A percentile compares a stretch with the other conserved stretches of the same genome.
Evolutionary conservation across 805 yeast species (phyloP).

Genomic region (Candida ficus): DNA sequence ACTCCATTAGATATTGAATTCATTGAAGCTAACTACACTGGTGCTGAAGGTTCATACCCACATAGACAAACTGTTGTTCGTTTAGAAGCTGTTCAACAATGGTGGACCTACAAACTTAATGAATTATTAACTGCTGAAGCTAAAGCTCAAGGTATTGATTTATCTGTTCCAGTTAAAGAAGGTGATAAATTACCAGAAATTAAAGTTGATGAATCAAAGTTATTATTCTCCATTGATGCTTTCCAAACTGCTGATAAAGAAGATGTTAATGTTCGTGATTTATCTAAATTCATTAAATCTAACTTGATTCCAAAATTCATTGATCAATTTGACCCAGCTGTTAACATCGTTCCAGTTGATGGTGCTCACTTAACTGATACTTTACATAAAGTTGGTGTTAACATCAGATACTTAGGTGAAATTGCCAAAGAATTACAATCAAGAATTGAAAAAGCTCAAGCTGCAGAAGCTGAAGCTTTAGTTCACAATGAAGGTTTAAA

Average conservation of each 20-base stretch:
- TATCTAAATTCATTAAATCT: slow-evolving; percentile 57
- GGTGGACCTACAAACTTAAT: slow-evolving; percentile 73
- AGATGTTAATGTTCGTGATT: slow-evolving; percentile 52
- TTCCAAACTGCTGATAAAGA: slow-evolving; percentile 35
- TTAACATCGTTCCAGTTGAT: slow-evolving; percentile 63
- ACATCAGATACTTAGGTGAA: slow-evolving; percentile 79
- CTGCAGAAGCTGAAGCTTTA: slow-evolving; percentile 22
- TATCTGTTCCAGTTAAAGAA: slow-evolving; percentile 15
- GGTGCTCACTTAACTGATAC: slow-evolving; percentile 66
- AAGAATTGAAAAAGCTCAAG: slow-evolving; percentile 23
- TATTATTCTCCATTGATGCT: slow-evolving; percentile 60
- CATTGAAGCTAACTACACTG: slow-evolving; percentile 49
- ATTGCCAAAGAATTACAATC: slow-evolving; percentile 36
- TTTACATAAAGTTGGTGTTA: slow-evolving; percentile 81
- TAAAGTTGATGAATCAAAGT: slow-evolving; percentile 43
- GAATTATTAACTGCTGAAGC: slow-evolving; percentile 32
- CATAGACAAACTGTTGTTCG: slow-evolving; percentile 76
- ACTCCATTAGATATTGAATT: slow-evolving; percentile 83
- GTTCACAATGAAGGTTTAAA: slow-evolving; percentile 19
- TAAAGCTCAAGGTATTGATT: slow-evolving; percentile 22
- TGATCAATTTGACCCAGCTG: slow-evolving; percentile 38
- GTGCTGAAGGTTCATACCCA: slow-evolving; percentile 53
- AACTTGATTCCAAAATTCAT: slow-evolving; percentile 61
- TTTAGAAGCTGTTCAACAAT: slow-evolving; percentile 83
- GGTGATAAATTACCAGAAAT: slow-evolving; percentile 44